A percentile compares a stretch with the other conserved stretches of the same genome.
phyloP scores from a whole-genome alignment of 2,329 filamentous ascomycete species.

The Monosporascus sp. region DNA sequence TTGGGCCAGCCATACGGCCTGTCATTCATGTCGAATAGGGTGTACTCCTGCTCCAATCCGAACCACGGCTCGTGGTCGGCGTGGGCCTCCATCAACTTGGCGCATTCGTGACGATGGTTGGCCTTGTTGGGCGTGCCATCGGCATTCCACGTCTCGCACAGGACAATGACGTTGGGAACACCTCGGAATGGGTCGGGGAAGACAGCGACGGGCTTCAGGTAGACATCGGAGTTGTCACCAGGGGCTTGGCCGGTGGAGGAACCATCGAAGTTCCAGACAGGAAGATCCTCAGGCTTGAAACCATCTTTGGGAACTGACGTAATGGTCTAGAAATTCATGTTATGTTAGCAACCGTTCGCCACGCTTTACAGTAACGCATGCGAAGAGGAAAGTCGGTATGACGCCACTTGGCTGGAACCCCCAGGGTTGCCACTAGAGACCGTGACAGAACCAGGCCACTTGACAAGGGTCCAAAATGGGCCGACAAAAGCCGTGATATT shows the following conservation, averaged over 20 bases:
- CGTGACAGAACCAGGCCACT: neutral
- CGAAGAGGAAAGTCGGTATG: too few relatives aligned
- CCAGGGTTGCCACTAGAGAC: too few relatives aligned
- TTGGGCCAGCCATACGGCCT: conserved; percentile 85
- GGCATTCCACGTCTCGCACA: conserved; percentile 89
- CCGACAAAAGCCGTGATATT: neutral
- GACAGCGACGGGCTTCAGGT: conserved; percentile 84
- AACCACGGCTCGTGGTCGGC: conserved; percentile 88
- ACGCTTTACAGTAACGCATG: neutral
- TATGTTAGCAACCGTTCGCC: conserved; percentile 7
- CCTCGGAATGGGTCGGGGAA: conserved; percentile 90
- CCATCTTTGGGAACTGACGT: conserved; percentile 35
- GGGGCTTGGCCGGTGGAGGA: conserved; percentile 90
- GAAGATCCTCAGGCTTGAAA: conserved; percentile 47
- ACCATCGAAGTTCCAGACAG: conserved; percentile 59
- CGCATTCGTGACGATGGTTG: conserved; percentile 93
- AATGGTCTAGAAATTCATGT: conserved; percentile 38
- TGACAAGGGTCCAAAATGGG: neutral
- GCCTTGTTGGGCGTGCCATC: conserved; percentile 96
- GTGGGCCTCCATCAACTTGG: conserved; percentile 84
- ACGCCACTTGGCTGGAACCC: neutral
- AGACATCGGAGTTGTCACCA: conserved; percentile 95
- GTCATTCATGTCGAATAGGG: conserved; percentile 76
- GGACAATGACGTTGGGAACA: conserved; percentile 87
- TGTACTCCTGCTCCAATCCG: conserved; percentile 97